Conservation (phyloP, 192 early-diverging fungal genomes). For the Entomortierella beljakovae region DNA sequence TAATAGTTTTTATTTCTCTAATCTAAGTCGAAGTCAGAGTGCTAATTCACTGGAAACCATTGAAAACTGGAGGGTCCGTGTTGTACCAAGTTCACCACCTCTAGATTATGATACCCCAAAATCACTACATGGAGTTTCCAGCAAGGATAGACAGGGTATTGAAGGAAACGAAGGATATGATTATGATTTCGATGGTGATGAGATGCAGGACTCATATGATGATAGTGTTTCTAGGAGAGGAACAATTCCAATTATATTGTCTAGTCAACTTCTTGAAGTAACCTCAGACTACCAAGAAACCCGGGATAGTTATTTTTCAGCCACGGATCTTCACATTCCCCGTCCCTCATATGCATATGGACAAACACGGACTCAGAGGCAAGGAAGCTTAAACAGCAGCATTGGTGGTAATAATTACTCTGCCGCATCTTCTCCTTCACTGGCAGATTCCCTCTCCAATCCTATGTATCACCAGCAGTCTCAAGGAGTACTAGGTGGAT, state of each 20-base stretch:
- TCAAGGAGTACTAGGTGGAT: neutral
- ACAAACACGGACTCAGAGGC: conserved; percentile 37
- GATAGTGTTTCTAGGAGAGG: conserved; percentile 17
- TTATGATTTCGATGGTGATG: neutral
- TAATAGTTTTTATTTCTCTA: neutral
- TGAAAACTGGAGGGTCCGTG: conserved; percentile 45
- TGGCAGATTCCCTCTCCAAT: conserved; percentile 51
- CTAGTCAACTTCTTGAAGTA: conserved; percentile 19
- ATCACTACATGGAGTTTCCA: neutral
- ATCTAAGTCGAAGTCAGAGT: conserved; percentile 21
- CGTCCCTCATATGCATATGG: conserved; percentile 35
- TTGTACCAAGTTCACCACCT: conserved; percentile 32
- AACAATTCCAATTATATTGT: conserved; percentile 37
- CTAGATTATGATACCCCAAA: conserved; percentile 1
- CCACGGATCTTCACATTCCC: conserved; percentile 27
- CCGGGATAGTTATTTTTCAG: neutral
- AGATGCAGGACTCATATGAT: neutral
- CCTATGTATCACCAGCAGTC: conserved; percentile 49
- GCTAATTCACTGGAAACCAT: conserved; percentile 37
- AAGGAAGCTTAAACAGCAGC: conserved; percentile 46
- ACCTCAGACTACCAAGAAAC: neutral
- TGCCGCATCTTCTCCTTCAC: conserved; percentile 33
- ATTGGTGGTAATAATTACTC: conserved; percentile 45
- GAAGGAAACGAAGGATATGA: conserved; percentile 3
- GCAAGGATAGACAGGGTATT: neutral